Base-by-base conservation (phyloP, 345 rosid species). In the Acer yangbiense region DNA sequence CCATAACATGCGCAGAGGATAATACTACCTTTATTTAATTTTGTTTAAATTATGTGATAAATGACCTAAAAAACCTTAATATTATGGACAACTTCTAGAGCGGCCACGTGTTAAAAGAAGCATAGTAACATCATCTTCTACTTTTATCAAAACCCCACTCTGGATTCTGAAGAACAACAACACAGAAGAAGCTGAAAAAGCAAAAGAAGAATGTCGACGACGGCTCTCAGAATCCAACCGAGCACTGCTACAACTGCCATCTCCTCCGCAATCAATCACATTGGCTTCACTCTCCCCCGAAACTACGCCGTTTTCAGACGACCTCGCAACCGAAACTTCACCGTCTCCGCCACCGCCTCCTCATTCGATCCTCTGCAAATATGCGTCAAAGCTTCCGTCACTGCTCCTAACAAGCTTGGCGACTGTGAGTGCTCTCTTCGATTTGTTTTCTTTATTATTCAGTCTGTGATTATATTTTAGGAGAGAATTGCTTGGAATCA, bases 321-420 rank as follows among this genome's bases (percentile, higher is more conserved):
- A 18, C 75, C 55, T 58, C 74, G 74, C 41, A 78, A 65, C 25
- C 43, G 71, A 35, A 76, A 85, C 73, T 78, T 81, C 69, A 64
- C 87, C 6, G 82, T 88, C 9, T 84, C 86, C 88, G 86, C 86
- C 88, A 85, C 97, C 6, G 76, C 88, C 9, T 60, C 78, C 1
- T 48, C 82, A 0, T 4, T 39, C 0, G 48, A 72, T 29, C 96
- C 97, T 76, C 89, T 92, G 12, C 87, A 91, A 82, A 78, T 93
- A 81, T 95, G 99, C 76, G 95, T 90, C 72, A 95, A 95, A 89
- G 96, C 94, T 69, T 95, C 99, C 35, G 65, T 84, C 79, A 89
- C 93, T 57, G 81, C 82, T 32, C 99, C 99, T 44, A 83, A 88
- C 80, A 91, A 86, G 84, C 89, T 81, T 39, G 99, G 98, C 80